Evolutionary conservation across 768 basidiomycete genomes (phyloP).

Genomic region (Boletales sp.): DNA sequence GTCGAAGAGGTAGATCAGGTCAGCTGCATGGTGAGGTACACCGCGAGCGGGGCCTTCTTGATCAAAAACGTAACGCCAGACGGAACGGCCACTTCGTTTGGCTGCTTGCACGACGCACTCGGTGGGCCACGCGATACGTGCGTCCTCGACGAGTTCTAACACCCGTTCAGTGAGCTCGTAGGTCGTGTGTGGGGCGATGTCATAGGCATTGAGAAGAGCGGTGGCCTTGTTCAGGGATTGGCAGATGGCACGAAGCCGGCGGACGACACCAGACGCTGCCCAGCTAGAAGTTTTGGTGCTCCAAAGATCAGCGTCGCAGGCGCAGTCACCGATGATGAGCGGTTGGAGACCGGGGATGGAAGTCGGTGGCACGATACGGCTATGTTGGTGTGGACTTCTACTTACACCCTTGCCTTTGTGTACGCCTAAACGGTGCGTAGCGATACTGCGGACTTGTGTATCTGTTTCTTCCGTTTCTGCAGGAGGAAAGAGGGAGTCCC

Average conservation of each 20-base stretch:
- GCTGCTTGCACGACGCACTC: slow-evolving; percentile 57
- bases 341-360: slow-evolving; percentile 46
- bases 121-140: slow-evolving; percentile 74
- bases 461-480: slow-evolving; percentile 19
- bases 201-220: slow-evolving; percentile 64
- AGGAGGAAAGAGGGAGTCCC: slow-evolving; percentile 39
- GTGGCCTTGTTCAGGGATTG: slow-evolving; percentile 64
- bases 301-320: slow-evolving; percentile 64
- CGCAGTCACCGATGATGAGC: slow-evolving; percentile 72
- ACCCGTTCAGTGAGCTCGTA: slow-evolving; percentile 67
- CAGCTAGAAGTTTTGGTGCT: slow-evolving; percentile 56
- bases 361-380: slow-evolving; percentile 7
- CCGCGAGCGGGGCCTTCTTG: slow-evolving; percentile 69
- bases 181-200: slow-evolving; percentile 59
- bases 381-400: slow-evolving; percentile 27
- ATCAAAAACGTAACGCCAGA: slow-evolving; percentile 81
- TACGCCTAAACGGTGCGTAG: slow-evolving; percentile 23
- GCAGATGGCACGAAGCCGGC: slow-evolving; percentile 70
- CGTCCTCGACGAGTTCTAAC: slow-evolving; percentile 72
- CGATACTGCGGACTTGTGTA: slow-evolving; percentile 8
- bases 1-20: slow-evolving; percentile 77
- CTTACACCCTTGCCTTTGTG: slow-evolving; percentile 22
- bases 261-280: slow-evolving; percentile 57
- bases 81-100: slow-evolving; percentile 50
- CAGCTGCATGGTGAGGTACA: slow-evolving; percentile 65